Percentiles rank a stretch among this genome's conserved stretches.
Conservation (phyloP, 768 basidiomycete species). For the Leucosporidium creatinivorum region DNA sequence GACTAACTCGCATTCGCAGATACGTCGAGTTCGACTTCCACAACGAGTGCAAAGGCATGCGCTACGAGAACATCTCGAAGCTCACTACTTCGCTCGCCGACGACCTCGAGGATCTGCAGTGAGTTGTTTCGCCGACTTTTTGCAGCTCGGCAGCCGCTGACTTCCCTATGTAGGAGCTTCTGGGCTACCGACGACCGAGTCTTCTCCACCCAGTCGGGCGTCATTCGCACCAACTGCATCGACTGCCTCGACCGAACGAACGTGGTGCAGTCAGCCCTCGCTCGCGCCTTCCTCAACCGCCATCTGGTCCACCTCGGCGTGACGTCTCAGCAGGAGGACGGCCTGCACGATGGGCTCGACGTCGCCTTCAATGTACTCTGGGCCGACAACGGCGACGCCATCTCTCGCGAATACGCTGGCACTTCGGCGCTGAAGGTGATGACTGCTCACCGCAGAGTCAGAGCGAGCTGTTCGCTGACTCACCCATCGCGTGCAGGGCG, state of each 20-base stretch:
- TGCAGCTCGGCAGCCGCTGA: neutral
- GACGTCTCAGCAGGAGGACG: slow-evolving; percentile 62
- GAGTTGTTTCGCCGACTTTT: too few species aligned
- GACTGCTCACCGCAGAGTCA: too few species aligned
- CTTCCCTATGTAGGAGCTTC: slow-evolving; percentile 25
- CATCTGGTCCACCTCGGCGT: slow-evolving; percentile 45
- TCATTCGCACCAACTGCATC: slow-evolving; percentile 32
- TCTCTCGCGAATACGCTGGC: slow-evolving; percentile 56
- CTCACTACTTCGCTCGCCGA: slow-evolving; percentile 23
- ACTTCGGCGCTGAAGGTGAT: slow-evolving; percentile 86
- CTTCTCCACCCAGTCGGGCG: slow-evolving; percentile 30
- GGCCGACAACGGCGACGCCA: slow-evolving; percentile 97
- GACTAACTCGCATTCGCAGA: slow-evolving; percentile 7
- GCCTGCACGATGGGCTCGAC: slow-evolving; percentile 56
- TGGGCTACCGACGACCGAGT: slow-evolving; percentile 26
- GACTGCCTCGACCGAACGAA: slow-evolving; percentile 36
- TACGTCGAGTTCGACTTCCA: slow-evolving; percentile 27
- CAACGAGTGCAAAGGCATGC: slow-evolving; percentile 71
- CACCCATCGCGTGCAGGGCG: too few species aligned
- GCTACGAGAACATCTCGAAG: slow-evolving; percentile 33
- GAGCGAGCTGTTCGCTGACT: neutral
- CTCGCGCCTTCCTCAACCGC: slow-evolving; percentile 60
- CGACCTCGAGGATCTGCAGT: slow-evolving; percentile 32
- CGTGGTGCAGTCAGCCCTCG: slow-evolving; percentile 63
- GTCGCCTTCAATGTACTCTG: slow-evolving; percentile 83